Percentiles rank a stretch among this genome's conserved stretches.
Evolutionary conservation across 768 basidiomycete genomes (phyloP).

Genomic region (Crepidotus variabilis): DNA sequence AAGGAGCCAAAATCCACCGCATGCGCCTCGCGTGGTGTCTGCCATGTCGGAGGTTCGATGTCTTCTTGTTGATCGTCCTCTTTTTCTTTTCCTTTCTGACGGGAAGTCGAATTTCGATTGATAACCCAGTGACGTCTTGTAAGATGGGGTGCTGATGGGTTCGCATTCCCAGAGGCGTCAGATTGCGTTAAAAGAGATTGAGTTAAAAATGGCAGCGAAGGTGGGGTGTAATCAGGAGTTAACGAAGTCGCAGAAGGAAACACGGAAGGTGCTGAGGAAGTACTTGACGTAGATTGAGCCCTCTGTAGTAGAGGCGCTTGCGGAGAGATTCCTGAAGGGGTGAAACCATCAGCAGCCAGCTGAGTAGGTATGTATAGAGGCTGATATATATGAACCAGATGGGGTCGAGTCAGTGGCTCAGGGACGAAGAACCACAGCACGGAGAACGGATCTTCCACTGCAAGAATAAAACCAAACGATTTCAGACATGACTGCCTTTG

Average conservation of each 20-base stretch:
- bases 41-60: constrained; percentile 36
- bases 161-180: constrained; percentile 9
- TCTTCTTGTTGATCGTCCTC: constrained; percentile 36
- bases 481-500: not conserved
- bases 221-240: constrained; percentile 20
- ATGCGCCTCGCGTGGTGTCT: constrained; percentile 48
- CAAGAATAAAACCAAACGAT: constrained; percentile 7
- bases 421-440: constrained; percentile 61
- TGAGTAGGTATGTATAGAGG: constrained; percentile 25
- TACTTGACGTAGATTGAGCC: constrained; percentile 14
- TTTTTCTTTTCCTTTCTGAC: constrained; percentile 47
- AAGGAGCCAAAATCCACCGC: constrained; percentile 62
- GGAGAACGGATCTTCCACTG: constrained; percentile 80
- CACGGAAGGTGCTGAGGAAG: constrained; percentile 7
- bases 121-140: constrained; percentile 62
- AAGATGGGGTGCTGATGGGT: constrained; percentile 7
- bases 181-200: constrained; percentile 1
- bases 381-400: constrained; percentile 55
- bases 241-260: constrained; percentile 24
- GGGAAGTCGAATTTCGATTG: constrained; percentile 43
- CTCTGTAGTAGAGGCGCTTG: constrained; percentile 22
- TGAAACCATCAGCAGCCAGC: constrained; percentile 5
- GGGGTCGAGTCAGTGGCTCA: constrained; percentile 51
- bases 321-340: constrained; percentile 21
- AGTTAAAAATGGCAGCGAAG: constrained; percentile 16